phyloP scores from a whole-genome alignment of 129 eudicot genomes.

The Saussurea involucrata region DNA sequence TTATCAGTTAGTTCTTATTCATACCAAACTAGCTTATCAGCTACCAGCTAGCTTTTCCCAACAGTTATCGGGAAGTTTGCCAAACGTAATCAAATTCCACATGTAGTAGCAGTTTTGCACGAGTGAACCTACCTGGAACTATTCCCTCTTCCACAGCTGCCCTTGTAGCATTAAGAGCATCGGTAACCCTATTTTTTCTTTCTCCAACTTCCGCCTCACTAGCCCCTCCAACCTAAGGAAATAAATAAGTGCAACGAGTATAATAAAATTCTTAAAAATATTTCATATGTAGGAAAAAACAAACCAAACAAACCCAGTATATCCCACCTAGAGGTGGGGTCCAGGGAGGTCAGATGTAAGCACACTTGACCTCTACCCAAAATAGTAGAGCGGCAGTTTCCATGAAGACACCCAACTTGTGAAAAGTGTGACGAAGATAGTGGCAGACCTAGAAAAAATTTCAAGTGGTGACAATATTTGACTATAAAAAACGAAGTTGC shows the following conservation, averaged over 20 bases:
- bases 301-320: not conserved
- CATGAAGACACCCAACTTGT: no score
- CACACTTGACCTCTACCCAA: not conserved
- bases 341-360: not conserved
- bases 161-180: constrained; percentile 93
- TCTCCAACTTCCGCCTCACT: constrained; percentile 97
- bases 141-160: constrained; percentile 98
- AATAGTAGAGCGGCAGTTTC: not conserved
- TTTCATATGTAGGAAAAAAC: not conserved
- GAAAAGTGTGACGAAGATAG: no score
- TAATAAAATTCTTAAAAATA: not conserved
- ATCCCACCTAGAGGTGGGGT: not conserved
- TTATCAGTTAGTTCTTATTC: not conserved
- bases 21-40: not conserved
- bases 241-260: not conserved
- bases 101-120: not conserved
- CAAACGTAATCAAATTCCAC: not conserved
- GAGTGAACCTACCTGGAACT: constrained; percentile 60
- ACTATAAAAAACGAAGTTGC: no score
- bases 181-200: constrained; percentile 91
- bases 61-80: not conserved
- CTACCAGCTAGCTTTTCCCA: not conserved
- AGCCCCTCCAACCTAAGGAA: constrained; percentile 82
- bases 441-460: no score
- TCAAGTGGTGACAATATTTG: no score